Conservation (phyloP, 305 asterid species). For the Fraxinus sp. region DNA sequence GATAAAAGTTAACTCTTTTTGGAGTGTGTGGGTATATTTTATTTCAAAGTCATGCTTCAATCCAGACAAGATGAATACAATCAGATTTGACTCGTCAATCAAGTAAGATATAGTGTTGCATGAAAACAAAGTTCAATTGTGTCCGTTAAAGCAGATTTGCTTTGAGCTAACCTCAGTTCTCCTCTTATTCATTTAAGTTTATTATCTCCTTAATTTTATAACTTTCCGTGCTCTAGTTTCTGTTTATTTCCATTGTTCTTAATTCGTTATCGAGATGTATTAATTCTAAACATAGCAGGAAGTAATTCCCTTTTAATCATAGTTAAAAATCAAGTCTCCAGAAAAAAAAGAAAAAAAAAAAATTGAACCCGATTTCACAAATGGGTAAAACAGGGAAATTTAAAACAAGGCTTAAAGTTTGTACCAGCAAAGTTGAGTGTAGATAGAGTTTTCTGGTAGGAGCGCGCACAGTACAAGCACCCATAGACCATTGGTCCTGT, state of each 20-base stretch:
- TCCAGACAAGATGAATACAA: background rate
- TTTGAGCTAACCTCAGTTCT: background rate
- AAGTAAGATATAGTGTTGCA: background rate
- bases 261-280: background rate
- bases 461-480: constrained; percentile 74
- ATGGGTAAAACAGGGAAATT: background rate
- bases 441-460: constrained; percentile 75
- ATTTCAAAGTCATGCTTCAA: background rate
- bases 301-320: background rate
- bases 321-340: background rate
- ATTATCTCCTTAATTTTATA: background rate
- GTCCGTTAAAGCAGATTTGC: background rate
- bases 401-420: background rate
- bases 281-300: background rate
- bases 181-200: background rate
- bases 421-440: constrained; percentile 84
- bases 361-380: background rate
- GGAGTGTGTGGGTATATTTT: background rate
- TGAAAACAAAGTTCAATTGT: background rate
- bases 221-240: background rate
- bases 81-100: background rate
- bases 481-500: constrained; percentile 99
- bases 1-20: background rate
- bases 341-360: background rate
- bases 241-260: background rate